Evolutionary conservation across 371 early-diverging fungal genomes (phyloP).

Genomic region (Rhizopus arrhizus): DNA sequence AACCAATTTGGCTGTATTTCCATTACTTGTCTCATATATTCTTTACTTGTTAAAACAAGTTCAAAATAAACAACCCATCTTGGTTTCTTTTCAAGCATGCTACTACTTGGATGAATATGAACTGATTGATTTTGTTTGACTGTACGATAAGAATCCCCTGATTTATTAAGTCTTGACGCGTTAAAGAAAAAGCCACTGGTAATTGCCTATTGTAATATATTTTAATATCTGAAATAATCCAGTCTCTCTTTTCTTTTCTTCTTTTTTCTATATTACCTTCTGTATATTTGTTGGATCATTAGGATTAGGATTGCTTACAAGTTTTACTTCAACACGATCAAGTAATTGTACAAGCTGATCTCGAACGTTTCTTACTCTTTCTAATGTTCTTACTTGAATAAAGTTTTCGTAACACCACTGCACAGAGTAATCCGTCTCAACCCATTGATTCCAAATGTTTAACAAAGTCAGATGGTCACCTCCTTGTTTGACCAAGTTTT

Average conservation of each 20-base stretch:
- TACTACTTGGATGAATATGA: slow-evolving; percentile 91
- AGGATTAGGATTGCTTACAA: slow-evolving; percentile 76
- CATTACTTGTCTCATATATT: slow-evolving; percentile 94
- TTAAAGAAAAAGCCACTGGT: slow-evolving; percentile 96
- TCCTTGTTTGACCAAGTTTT: slow-evolving; percentile 78
- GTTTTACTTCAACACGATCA: slow-evolving; percentile 91
- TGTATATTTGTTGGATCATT: slow-evolving; percentile 76
- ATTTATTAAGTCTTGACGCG: slow-evolving; percentile 78
- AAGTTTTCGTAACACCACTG: slow-evolving; percentile 97
- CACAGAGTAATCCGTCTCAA: slow-evolving; percentile 88
- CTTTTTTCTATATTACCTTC: slow-evolving; percentile 51
- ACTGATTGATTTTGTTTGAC: slow-evolving; percentile 92
- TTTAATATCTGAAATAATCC: not conserved
- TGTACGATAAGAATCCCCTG: slow-evolving; percentile 90
- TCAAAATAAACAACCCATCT: slow-evolving; percentile 92
- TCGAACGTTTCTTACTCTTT: slow-evolving; percentile 89
- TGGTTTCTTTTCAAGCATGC: slow-evolving; percentile 72
- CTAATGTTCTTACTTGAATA: slow-evolving; percentile 90
- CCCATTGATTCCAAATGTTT: slow-evolving; percentile 95
- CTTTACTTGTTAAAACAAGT: slow-evolving; percentile 89
- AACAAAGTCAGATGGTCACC: slow-evolving; percentile 94
- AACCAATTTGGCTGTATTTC: slow-evolving; percentile 94
- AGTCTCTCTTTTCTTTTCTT: not conserved
- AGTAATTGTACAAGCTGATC: slow-evolving; percentile 92
- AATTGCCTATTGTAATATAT: slow-evolving; percentile 63